Percentiles rank a stretch among this genome's conserved stretches.
Evolutionary conservation across 805 yeast species (phyloP).

Genomic region (Suhomyces tanzawaensis): DNA sequence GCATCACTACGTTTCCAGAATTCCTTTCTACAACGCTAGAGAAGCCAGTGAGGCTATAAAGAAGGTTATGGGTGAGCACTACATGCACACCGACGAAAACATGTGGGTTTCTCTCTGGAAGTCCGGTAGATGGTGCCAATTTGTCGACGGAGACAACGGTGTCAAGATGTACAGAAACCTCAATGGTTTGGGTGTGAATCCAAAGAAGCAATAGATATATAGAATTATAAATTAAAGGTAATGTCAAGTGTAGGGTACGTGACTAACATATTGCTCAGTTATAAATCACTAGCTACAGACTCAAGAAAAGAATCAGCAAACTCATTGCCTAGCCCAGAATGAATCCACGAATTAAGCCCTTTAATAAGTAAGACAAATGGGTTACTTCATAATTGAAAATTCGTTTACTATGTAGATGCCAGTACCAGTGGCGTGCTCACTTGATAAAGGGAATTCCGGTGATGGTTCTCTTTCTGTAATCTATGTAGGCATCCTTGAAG

Average conservation of each 20-base stretch:
- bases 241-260: too few relatives aligned
- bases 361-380: too few relatives aligned
- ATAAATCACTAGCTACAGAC: too few relatives aligned
- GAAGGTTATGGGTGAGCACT: constrained; percentile 53
- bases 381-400: too few relatives aligned
- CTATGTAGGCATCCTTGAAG: constrained; percentile 64
- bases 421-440: too few relatives aligned
- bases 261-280: too few relatives aligned
- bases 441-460: constrained; percentile 63
- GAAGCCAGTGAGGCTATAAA: constrained; percentile 51
- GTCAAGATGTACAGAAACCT: constrained; percentile 65
- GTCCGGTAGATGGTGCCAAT: constrained; percentile 62
- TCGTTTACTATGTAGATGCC: too few relatives aligned
- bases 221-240: too few relatives aligned
- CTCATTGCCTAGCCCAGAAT: too few relatives aligned
- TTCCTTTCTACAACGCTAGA: constrained; percentile 56
- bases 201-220: too few relatives aligned
- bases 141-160: constrained; percentile 66
- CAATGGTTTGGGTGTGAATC: constrained; percentile 33
- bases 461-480: constrained; percentile 48
- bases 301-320: too few relatives aligned
- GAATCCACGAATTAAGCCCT: too few relatives aligned
- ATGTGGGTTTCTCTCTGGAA: constrained; percentile 62
- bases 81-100: constrained; percentile 48
- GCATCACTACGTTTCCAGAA: constrained; percentile 54